Conservation (phyloP, 2,329 filamentous ascomycete species). For the Aspergillus brasiliensis region DNA sequence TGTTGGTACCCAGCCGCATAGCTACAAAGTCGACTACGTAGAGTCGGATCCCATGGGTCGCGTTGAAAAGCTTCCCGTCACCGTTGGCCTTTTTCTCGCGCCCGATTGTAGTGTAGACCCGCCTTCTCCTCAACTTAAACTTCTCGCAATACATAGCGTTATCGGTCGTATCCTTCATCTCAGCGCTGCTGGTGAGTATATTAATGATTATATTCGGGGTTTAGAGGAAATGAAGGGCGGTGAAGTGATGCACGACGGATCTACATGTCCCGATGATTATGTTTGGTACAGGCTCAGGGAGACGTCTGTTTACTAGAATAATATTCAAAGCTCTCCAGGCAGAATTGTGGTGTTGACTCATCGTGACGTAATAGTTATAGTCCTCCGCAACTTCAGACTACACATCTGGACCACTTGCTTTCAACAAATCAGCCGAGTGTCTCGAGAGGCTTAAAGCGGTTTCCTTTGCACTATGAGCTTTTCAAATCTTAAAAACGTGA, state of each 20-base stretch:
- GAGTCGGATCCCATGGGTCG: not conserved
- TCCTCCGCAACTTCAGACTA: too few species aligned
- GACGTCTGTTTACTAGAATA: constrained; percentile 1
- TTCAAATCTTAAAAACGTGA: not conserved
- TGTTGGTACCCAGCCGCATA: constrained; percentile 22
- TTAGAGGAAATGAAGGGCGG: not conserved
- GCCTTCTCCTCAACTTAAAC: constrained; percentile 23
- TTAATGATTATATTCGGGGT: constrained; percentile 7
- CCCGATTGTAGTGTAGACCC: constrained; percentile 32
- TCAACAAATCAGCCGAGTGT: too few species aligned
- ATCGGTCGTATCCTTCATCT: constrained; percentile 28
- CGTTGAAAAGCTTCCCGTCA: too few species aligned
- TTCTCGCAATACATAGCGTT: constrained; percentile 26
- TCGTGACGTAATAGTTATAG: too few species aligned
- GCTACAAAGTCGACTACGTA: constrained; percentile 27
- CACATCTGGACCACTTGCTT: too few species aligned
- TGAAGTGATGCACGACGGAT: constrained; percentile 2
- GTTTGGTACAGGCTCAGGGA: constrained; percentile 1
- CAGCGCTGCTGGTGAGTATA: constrained; percentile 22
- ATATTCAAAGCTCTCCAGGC: not conserved
- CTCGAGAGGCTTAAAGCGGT: too few species aligned
- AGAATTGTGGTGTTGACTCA: too few species aligned
- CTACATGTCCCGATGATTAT: constrained; percentile 7
- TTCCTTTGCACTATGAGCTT: too few species aligned
- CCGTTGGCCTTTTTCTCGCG: constrained; percentile 14